A percentile compares a stretch with the other conserved stretches of the same genome.
Conservation (phyloP, 225 moss, liverwort and hornwort species). For the Neckera pumila region DNA sequence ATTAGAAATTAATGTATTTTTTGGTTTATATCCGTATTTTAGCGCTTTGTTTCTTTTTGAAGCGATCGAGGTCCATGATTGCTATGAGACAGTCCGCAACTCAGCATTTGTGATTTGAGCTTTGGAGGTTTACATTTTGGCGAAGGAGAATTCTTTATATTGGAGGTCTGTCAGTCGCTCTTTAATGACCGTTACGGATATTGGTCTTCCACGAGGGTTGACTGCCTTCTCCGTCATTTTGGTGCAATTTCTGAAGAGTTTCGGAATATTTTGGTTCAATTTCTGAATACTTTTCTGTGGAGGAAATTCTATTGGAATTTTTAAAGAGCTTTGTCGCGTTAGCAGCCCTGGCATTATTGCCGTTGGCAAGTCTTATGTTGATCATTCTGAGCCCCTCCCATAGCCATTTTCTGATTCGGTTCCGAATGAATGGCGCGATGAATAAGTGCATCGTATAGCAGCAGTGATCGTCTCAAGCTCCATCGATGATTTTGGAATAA, state of each 20-base stretch:
- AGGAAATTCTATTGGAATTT: neutral
- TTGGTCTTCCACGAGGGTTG: neutral
- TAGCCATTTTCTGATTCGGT: neutral
- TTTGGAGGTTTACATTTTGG: neutral
- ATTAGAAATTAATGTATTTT: neutral
- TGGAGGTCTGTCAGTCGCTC: neutral
- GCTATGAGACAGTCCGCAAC: neutral
- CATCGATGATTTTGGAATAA: neutral
- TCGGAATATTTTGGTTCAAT: neutral
- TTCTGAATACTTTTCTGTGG: neutral
- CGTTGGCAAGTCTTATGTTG: neutral
- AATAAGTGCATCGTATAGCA: neutral
- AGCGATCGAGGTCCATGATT: neutral
- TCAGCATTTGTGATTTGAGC: neutral
- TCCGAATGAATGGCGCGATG: neutral
- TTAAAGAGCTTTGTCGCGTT: neutral
- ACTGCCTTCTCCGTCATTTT: neutral
- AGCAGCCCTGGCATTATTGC: neutral
- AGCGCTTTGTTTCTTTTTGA: neutral
- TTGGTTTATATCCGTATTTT: neutral
- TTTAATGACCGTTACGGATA: neutral
- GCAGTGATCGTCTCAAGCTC: neutral
- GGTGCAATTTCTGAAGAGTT: neutral
- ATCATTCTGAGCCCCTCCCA: neutral
- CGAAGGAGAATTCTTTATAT: neutral